phyloP scores from a whole-genome alignment of 352 stramenopile genomes.

The Pythium monospermum region DNA sequence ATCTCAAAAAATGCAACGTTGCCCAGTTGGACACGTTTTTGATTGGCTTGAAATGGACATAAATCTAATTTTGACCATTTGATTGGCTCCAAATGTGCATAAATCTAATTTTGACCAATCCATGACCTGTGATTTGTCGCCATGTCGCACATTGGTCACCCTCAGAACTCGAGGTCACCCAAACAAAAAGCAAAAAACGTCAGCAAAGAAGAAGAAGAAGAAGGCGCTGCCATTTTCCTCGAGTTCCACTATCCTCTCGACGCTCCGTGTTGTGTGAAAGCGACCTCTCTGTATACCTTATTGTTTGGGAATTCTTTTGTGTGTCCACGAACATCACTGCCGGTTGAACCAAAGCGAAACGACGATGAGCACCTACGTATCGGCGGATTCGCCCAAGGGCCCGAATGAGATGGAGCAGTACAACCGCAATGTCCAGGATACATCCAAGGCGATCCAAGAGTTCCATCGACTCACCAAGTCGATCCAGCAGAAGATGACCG shows the following conservation, averaged over 20 bases:
- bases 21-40: not conserved
- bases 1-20: not conserved
- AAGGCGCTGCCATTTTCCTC: too few relatives aligned
- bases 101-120: not conserved
- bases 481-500: slow-evolving; percentile 35
- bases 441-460: slow-evolving; percentile 27
- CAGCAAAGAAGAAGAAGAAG: not conserved
- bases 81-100: too few relatives aligned
- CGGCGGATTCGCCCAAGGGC: slow-evolving; percentile 26
- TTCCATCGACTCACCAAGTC: slow-evolving; percentile 27
- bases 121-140: too few relatives aligned
- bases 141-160: slow-evolving; percentile 2
- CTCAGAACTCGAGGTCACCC: slow-evolving; percentile 24
- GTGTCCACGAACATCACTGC: too few relatives aligned
- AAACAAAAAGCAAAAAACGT: slow-evolving; percentile 1
- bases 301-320: too few relatives aligned
- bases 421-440: slow-evolving; percentile 27
- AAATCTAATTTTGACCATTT: slow-evolving; percentile 3
- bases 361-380: slow-evolving; percentile 24
- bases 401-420: slow-evolving; percentile 23
- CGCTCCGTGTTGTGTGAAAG: too few relatives aligned
- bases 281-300: too few relatives aligned
- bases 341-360: too few relatives aligned
- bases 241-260: too few relatives aligned
- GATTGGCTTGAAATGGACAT: slow-evolving; percentile 11